A percentile compares a stretch with the other conserved stretches of the same genome.
phyloP scores from a whole-genome alignment of 2,329 filamentous ascomycete species.

The Paecilomyces formosus region DNA sequence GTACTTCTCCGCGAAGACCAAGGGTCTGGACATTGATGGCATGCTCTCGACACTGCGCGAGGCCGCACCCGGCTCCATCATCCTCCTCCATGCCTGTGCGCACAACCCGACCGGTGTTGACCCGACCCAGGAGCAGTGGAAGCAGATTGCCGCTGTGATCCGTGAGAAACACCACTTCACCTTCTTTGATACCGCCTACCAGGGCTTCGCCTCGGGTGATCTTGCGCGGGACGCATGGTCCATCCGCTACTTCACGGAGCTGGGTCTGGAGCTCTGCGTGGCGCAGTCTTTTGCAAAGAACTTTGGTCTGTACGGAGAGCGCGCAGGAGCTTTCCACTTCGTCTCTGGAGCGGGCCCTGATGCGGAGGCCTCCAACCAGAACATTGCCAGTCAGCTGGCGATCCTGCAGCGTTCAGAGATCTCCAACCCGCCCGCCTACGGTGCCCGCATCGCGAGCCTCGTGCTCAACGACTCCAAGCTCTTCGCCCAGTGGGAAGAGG shows the following conservation, averaged over 20 bases:
- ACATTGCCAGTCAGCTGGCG: conserved; percentile 81
- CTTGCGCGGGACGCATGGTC: conserved; percentile 79
- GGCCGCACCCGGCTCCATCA: conserved; percentile 72
- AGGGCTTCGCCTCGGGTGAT: conserved; percentile 92
- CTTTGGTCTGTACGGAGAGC: conserved; percentile 87
- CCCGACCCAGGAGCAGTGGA: conserved; percentile 90
- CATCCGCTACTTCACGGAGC: conserved; percentile 88
- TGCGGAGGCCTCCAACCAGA: conserved; percentile 49
- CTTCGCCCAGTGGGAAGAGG: conserved; percentile 86
- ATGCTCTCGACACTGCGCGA: conserved; percentile 65
- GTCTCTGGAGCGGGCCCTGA: conserved; percentile 66
- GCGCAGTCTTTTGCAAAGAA: conserved; percentile 58
- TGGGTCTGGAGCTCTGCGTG: conserved; percentile 67
- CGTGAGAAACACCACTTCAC: conserved; percentile 78
- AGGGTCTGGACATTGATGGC: conserved; percentile 84
- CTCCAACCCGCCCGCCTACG: conserved; percentile 91
- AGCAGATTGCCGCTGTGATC: conserved; percentile 73
- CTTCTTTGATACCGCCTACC: conserved; percentile 97
- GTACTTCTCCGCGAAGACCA: conserved; percentile 85
- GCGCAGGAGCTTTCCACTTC: conserved; percentile 93
- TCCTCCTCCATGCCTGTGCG: conserved; percentile 89
- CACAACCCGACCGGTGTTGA: conserved; percentile 98
- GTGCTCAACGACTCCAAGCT: conserved; percentile 76
- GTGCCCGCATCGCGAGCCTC: conserved; percentile 76
- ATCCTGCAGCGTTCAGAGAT: conserved; percentile 97